Evolutionary conservation across 2,329 filamentous ascomycete genomes (phyloP).

Genomic region (Monilinia laxa): DNA sequence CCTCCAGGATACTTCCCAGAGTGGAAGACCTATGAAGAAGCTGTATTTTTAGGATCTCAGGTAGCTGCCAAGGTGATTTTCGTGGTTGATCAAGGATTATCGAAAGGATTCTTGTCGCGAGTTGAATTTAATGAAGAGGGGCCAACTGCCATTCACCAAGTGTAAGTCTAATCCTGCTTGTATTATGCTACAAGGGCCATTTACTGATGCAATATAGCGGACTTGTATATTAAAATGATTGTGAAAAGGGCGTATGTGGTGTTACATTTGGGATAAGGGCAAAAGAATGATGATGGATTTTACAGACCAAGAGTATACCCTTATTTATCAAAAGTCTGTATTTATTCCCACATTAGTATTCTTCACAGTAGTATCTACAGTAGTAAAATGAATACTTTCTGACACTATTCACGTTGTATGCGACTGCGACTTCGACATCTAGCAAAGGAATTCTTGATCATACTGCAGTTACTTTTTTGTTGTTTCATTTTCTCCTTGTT

Average conservation of each 20-base stretch:
- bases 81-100: conserved; percentile 60
- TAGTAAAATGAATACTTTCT: conserved; percentile 10
- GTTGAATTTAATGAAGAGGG: conserved; percentile 43
- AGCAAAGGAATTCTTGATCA: not conserved
- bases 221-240: conserved; percentile 21
- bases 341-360: not conserved
- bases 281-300: conserved; percentile 15
- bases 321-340: conserved; percentile 1
- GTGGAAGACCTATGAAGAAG: conserved; percentile 58
- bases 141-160: conserved; percentile 41
- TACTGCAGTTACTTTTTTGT: not conserved
- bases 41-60: conserved; percentile 68
- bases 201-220: conserved; percentile 17
- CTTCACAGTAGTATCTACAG: not conserved
- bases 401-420: not conserved
- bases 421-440: not conserved
- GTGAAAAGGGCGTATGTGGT: conserved; percentile 3
- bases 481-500: not conserved
- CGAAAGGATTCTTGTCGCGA: conserved; percentile 67
- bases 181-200: not conserved
- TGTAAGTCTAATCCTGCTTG: conserved; percentile 34
- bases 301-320: conserved; percentile 21
- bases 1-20: conserved; percentile 72
- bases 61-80: conserved; percentile 71
- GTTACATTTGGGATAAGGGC: conserved; percentile 2